Percentiles rank a stretch among this genome's conserved stretches.
These are phyloP conservation scores for Protea cynaroides DNA, from an alignment of 164 flowering plant genomes.

Conservation along the genomic window DNA sequence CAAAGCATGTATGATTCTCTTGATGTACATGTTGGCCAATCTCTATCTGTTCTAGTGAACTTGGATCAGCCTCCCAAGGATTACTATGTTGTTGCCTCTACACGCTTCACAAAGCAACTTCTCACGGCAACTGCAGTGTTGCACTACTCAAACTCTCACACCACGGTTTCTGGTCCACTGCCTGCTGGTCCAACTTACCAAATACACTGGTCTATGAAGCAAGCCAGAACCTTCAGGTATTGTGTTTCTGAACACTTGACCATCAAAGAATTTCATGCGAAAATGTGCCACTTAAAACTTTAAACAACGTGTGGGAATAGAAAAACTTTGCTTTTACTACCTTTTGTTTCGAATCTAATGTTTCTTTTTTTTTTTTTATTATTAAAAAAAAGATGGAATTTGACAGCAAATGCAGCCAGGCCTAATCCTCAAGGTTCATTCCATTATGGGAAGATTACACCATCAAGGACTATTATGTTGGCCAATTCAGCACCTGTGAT, in stretches of 20 bases:
- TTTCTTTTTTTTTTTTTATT: neutral
- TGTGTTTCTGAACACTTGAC: neutral
- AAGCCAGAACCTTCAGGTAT: slow-evolving; percentile 50
- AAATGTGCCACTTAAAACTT: no score
- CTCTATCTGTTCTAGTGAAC: slow-evolving; percentile 38
- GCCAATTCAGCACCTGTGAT: slow-evolving; percentile 31
- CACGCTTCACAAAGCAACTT: slow-evolving; percentile 31
- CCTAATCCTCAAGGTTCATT: slow-evolving; percentile 65
- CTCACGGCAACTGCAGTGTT: slow-evolving; percentile 35
- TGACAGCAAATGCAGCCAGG: slow-evolving; percentile 60
- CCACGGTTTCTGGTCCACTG: slow-evolving; percentile 24
- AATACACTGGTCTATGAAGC: slow-evolving; percentile 38
- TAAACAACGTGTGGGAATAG: no score
- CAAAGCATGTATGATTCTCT: slow-evolving; percentile 39
- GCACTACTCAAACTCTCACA: slow-evolving; percentile 27
- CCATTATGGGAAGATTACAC: slow-evolving; percentile 44
- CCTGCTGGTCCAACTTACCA: slow-evolving; percentile 34
- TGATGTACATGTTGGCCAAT: slow-evolving; percentile 50
- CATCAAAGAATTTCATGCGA: neutral
- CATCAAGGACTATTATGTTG: slow-evolving; percentile 33
- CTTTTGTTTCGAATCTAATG: neutral
- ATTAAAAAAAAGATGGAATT: slow-evolving; percentile 32
- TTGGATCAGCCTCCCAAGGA: slow-evolving; percentile 31
- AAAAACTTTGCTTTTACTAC: neutral
- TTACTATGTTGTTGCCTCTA: slow-evolving; percentile 47